Percentiles rank a stretch among this genome's conserved stretches.
Conservation (phyloP, 352 stramenopile genomes). For the Phytopythium kandeliae region DNA sequence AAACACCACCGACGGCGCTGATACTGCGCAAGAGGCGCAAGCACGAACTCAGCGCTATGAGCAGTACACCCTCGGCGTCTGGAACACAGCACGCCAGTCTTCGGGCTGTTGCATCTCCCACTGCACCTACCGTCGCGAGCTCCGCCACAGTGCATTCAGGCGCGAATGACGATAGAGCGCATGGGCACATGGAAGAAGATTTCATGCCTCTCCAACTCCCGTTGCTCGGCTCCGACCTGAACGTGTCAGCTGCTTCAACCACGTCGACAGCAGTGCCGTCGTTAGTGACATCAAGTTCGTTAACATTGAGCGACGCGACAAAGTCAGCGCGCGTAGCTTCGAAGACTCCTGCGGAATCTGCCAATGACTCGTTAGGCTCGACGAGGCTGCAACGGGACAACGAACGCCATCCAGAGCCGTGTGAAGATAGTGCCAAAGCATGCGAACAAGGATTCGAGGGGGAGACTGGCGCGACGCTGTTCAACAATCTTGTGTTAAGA, state of each 20-base stretch:
- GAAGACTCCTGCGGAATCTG: background rate
- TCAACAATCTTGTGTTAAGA: slow-evolving; percentile 40
- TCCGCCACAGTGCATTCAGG: background rate
- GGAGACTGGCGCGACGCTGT: background rate
- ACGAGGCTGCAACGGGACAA: background rate
- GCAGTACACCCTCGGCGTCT: background rate
- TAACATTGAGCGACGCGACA: background rate
- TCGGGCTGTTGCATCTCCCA: background rate
- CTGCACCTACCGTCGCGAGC: background rate
- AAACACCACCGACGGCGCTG: slow-evolving; percentile 6
- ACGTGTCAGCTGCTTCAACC: background rate
- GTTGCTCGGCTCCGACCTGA: slow-evolving; percentile 24
- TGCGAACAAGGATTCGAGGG: background rate
- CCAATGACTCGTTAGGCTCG: background rate
- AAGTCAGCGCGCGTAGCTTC: background rate
- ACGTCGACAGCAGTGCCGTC: background rate
- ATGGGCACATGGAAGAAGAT: slow-evolving; percentile 18
- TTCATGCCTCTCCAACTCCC: slow-evolving; percentile 47
- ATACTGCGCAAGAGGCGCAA: slow-evolving; percentile 21
- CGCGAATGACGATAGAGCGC: background rate
- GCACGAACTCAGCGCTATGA: slow-evolving; percentile 1
- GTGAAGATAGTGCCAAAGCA: background rate
- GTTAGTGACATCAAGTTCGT: background rate
- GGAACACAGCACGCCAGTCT: background rate
- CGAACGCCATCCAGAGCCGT: too few relatives aligned